Evolutionary conservation across 176 grass and related monocot genomes (phyloP).

Genomic region (Bromus sterilis): DNA sequence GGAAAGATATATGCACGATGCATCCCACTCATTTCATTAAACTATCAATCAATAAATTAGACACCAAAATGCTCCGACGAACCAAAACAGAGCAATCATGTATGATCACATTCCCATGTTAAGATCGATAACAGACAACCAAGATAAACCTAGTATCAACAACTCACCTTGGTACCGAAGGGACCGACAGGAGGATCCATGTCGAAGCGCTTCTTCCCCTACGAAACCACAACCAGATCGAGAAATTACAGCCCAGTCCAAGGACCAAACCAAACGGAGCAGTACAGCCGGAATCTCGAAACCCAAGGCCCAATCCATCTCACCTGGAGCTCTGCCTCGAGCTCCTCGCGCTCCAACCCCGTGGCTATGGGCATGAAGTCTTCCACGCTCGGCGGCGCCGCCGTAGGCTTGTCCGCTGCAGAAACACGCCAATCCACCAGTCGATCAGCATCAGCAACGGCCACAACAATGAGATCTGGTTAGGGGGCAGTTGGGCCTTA

Average conservation of each 20-base stretch:
- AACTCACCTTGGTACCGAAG: constrained; percentile 85
- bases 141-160: not conserved
- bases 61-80: not conserved
- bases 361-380: constrained; percentile 86
- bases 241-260: constrained; percentile 22
- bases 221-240: constrained; percentile 33
- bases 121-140: not conserved
- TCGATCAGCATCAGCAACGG: not conserved
- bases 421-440: constrained; percentile 5
- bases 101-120: not conserved
- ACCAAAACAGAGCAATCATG: not conserved
- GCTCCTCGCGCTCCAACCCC: constrained; percentile 75
- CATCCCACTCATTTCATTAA: not conserved
- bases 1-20: not conserved
- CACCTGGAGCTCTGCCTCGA: constrained; percentile 65
- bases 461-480: constrained; percentile 17
- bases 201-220: constrained; percentile 92
- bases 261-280: not conserved
- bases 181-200: constrained; percentile 70
- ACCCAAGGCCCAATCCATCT: not conserved
- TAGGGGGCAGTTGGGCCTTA: constrained; percentile 4
- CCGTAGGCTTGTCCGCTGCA: constrained; percentile 51
- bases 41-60: not conserved
- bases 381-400: constrained; percentile 47
- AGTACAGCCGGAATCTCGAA: not conserved